Conservation (phyloP, 177 flowering plant species). For the Telopea speciosissima region DNA sequence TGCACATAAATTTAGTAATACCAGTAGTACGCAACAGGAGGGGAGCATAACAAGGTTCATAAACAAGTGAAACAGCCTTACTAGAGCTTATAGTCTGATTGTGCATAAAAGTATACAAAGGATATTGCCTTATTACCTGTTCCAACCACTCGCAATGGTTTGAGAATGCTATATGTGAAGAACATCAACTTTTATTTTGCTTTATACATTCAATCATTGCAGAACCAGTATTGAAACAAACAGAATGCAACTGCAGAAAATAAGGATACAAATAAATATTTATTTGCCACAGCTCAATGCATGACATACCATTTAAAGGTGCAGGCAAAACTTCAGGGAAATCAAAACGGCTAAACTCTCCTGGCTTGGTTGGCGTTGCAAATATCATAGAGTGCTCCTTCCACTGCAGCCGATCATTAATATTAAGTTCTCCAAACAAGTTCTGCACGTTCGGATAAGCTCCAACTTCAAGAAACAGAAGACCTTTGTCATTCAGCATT, state of each 20-base stretch:
- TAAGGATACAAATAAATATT: neutral
- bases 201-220: neutral
- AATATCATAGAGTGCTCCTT: constrained; percentile 99
- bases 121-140: neutral
- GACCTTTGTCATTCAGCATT: constrained; percentile 3
- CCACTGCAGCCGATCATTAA: constrained; percentile 93
- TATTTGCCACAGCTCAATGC: neutral
- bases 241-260: neutral
- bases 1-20: neutral
- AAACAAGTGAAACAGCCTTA: neutral
- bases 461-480: constrained; percentile 57
- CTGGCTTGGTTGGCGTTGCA: constrained; percentile 96
- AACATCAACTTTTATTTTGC: neutral
- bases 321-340: constrained; percentile 83
- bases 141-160: neutral
- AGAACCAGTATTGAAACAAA: neutral
- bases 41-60: neutral
- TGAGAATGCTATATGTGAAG: neutral
- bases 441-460: constrained; percentile 97
- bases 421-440: constrained; percentile 90
- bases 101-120: neutral
- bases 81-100: neutral
- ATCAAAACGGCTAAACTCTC: constrained; percentile 94
- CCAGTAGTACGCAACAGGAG: neutral
- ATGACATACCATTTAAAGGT: constrained; percentile 73